Evolutionary conservation across 352 stramenopile genomes (phyloP).

Genomic region (Peronospora destructor): DNA sequence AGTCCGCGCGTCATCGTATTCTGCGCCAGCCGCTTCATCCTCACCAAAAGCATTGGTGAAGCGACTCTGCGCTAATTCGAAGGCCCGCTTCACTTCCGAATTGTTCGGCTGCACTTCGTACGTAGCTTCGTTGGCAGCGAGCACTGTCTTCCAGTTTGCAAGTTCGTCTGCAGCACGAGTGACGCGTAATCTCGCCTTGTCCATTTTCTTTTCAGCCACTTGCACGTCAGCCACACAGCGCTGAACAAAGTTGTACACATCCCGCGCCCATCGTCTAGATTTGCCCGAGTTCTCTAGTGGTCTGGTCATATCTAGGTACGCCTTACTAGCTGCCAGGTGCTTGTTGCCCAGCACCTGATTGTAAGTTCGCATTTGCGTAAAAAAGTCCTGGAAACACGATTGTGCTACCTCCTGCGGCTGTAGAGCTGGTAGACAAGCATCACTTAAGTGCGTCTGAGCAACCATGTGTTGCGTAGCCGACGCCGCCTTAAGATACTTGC

Average conservation of each 20-base stretch:
- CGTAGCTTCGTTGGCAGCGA: constrained; percentile 75
- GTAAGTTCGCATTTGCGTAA: constrained; percentile 70
- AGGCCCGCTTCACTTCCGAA: constrained; percentile 61
- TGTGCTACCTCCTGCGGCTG: constrained; percentile 76
- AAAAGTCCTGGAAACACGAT: constrained; percentile 74
- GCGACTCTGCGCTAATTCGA: constrained; percentile 51
- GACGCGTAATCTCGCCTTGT: constrained; percentile 56
- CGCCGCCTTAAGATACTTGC: constrained; percentile 78
- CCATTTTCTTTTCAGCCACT: constrained; percentile 70
- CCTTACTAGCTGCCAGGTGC: constrained; percentile 66
- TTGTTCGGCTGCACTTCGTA: constrained; percentile 77
- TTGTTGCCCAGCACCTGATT: constrained; percentile 75
- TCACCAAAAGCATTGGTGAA: constrained; percentile 63
- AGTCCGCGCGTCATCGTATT: constrained; percentile 55
- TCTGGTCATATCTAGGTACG: constrained; percentile 67
- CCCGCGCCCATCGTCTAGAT: constrained; percentile 62
- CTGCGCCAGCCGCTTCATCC: constrained; percentile 43
- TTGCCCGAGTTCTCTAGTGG: constrained; percentile 72
- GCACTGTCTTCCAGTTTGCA: constrained; percentile 63
- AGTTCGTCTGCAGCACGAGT: constrained; percentile 62
- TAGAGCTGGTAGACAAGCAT: constrained; percentile 66
- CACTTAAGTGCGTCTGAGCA: constrained; percentile 70
- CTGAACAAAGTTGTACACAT: constrained; percentile 77
- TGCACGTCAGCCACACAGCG: constrained; percentile 68
- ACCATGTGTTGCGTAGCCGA: constrained; percentile 73